Evolutionary conservation across 1,139 yeast genomes (phyloP), one percentile per base, ranked within the genome.

Genomic region (Taphrina pruni): DNA sequence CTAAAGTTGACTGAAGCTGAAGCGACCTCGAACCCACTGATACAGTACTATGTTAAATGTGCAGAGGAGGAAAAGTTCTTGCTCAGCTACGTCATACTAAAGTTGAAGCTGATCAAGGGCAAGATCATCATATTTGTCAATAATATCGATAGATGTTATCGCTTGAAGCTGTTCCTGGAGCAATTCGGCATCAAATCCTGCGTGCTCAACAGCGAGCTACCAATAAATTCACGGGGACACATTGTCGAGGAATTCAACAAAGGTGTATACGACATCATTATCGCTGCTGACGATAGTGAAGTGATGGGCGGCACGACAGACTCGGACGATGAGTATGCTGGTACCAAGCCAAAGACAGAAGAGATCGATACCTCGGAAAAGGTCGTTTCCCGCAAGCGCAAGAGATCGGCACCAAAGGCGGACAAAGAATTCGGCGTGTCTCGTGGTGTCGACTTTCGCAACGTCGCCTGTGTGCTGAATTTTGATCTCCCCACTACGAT

Each of bases 231-330:
- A 0, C 85, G 99, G 76, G 83, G 93, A 73, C 98, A 94, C 78
- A 93, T 94, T 71, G 97, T 95, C 56, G 97, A 94, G 71, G 97
- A 93, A 78, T 95, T 89, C 80, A 95, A 95, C 80, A 91, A 90
- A 77, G 90, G 89, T 77, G 89, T 92, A 7, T 94, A 92, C 80
- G 86, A 87, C 75, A 81, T 95, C 72, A 82, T 95, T 75, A 94
- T 95, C 78, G 99, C 99, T 26, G 94, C 99, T 1, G 99, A 95
- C 78, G 97, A 92, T 75, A 78, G 76, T 6, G 78, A 78, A 11
- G 77, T 74, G 32, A 75, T 74, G 46, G 76, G 75, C 26, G 60
- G 65, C 46, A 70, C 64, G 21, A 72, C 65, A 20, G 73, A 70
- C 48, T 61, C 62, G 5, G 73, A 71, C 20, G 72, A 67, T n/a